A percentile compares a stretch with the other conserved stretches of the same genome.
These are phyloP conservation scores for Syzygium aromaticum DNA, from an alignment of 345 rosid species.

Conservation along the genomic window DNA sequence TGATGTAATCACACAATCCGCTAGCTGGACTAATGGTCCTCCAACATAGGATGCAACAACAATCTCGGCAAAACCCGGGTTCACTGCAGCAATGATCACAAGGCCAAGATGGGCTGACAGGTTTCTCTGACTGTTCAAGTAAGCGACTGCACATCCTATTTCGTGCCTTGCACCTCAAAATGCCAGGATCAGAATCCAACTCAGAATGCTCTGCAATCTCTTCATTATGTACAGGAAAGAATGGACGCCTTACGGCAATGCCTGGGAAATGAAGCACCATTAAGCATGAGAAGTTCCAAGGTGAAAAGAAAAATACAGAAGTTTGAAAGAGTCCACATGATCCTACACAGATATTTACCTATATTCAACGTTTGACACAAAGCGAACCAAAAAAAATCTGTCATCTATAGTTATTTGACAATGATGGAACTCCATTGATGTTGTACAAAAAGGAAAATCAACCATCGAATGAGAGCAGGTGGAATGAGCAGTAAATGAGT, in stretches of 20 bases:
- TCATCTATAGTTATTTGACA: neutral
- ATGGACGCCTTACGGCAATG: slow-evolving; percentile 5
- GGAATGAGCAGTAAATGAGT: neutral
- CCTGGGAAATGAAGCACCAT: slow-evolving; percentile 8
- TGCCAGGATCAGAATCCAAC: slow-evolving; percentile 17
- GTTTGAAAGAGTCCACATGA: neutral
- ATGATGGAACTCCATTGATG: neutral
- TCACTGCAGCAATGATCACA: slow-evolving; percentile 84
- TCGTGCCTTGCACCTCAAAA: slow-evolving; percentile 18
- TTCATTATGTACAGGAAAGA: slow-evolving; percentile 12
- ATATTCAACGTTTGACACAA: neutral
- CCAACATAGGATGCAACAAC: slow-evolving; percentile 84
- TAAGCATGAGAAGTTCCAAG: neutral
- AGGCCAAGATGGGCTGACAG: slow-evolving; percentile 29
- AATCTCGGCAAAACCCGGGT: slow-evolving; percentile 61
- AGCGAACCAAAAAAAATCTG: neutral
- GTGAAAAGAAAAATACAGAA: neutral
- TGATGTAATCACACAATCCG: slow-evolving; percentile 60
- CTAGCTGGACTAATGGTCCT: slow-evolving; percentile 34
- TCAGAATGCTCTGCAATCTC: slow-evolving; percentile 21
- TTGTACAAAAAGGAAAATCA: neutral
- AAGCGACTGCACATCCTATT: slow-evolving; percentile 54
- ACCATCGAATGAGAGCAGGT: neutral
- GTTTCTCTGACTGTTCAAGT: slow-evolving; percentile 14
- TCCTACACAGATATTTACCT: neutral